phyloP scores from a whole-genome alignment of 2,329 filamentous ascomycete genomes.

The Coniochaeta hoffmannii region DNA sequence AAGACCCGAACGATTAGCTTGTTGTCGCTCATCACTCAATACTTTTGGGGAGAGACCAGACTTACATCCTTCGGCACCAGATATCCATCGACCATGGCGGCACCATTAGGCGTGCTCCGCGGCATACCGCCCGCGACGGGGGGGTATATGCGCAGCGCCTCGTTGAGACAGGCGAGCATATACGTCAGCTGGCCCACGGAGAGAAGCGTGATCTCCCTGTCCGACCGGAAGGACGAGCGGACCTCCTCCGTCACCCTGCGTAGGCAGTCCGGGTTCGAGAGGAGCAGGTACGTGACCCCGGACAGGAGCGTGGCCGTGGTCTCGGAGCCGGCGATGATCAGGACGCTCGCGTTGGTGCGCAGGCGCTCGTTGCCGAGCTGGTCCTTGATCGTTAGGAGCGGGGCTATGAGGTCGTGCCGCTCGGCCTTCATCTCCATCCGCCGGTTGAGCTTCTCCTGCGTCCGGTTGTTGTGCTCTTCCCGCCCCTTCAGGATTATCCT shows the following conservation, averaged over 20 bases:
- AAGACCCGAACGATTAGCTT: not conserved
- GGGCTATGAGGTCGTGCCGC: slow-evolving; percentile 11
- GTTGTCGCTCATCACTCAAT: too few relatives aligned
- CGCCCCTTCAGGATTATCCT: not conserved
- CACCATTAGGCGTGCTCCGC: slow-evolving; percentile 15
- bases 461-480: not conserved
- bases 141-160: slow-evolving; percentile 19
- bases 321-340: slow-evolving; percentile 8
- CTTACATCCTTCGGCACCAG: slow-evolving; percentile 18
- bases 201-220: slow-evolving; percentile 13
- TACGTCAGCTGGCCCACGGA: slow-evolving; percentile 16
- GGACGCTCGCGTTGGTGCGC: slow-evolving; percentile 3
- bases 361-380: not conserved
- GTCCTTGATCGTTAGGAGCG: slow-evolving; percentile 8
- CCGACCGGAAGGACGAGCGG: slow-evolving; percentile 6
- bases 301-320: slow-evolving; percentile 11
- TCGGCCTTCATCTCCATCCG: slow-evolving; percentile 8
- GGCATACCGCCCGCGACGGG: slow-evolving; percentile 10
- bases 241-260: slow-evolving; percentile 10
- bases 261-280: slow-evolving; percentile 10
- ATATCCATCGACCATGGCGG: slow-evolving; percentile 15
- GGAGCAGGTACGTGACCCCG: slow-evolving; percentile 10
- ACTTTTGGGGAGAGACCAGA: not conserved
- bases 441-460: slow-evolving; percentile 6
- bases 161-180: slow-evolving; percentile 22